phyloP scores from a whole-genome alignment of 441 rosid genomes.

The Adansonia gregorii region DNA sequence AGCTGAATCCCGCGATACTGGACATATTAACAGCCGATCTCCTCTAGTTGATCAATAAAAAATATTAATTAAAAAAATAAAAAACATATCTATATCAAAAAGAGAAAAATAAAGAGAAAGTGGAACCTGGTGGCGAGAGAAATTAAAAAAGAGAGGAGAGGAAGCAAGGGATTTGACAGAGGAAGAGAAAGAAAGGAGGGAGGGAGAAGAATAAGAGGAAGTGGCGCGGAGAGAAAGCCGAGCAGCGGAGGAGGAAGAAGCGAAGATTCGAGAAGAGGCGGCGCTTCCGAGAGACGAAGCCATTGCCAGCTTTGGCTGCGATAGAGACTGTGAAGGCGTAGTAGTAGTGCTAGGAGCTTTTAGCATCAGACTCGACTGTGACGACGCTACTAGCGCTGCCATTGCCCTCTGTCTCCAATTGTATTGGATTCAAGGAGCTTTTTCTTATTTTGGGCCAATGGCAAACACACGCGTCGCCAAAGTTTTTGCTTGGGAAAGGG shows the following conservation, averaged over 20 bases:
- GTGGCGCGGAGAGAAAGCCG: constrained; percentile 37
- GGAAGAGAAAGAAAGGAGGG: constrained; percentile 42
- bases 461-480: constrained; percentile 3
- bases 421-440: constrained; percentile 28
- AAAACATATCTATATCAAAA: background rate
- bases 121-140: constrained; percentile 48
- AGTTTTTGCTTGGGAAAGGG: constrained; percentile 4
- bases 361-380: background rate
- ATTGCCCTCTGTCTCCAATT: constrained; percentile 30
- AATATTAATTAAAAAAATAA: background rate
- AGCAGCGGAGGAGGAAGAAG: constrained; percentile 40
- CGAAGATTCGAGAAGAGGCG: constrained; percentile 53
- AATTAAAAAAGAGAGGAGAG: constrained; percentile 45
- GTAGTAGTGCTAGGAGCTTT: background rate
- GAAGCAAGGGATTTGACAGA: constrained; percentile 47
- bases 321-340: background rate
- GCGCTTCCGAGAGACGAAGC: constrained; percentile 57
- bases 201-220: constrained; percentile 32
- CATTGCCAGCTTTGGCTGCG: constrained; percentile 45
- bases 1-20: constrained; percentile 39
- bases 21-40: constrained; percentile 37
- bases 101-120: constrained; percentile 6
- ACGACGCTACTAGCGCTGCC: constrained; percentile 30
- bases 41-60: constrained; percentile 38
- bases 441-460: background rate